Conservation (phyloP, 2,329 filamentous ascomycete species). For the Xylariaceae sp. region DNA sequence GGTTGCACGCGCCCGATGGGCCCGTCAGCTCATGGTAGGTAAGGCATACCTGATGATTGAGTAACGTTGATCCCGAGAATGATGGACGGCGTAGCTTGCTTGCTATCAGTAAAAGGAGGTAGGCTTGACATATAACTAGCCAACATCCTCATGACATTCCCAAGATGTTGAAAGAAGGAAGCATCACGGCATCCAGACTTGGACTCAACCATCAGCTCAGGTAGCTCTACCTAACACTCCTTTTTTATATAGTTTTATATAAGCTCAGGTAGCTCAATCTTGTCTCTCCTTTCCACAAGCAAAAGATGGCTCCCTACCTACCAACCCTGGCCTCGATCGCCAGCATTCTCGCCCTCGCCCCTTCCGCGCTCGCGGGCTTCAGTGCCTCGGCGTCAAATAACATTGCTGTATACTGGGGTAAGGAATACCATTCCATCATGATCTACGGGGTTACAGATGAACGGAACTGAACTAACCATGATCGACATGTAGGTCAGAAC, state of each 20-base stretch:
- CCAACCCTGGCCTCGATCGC: conserved; percentile 35
- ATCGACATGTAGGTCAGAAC: conserved; percentile 60
- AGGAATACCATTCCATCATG: conserved; percentile 20
- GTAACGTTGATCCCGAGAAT: conserved; percentile 40
- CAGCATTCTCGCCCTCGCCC: conserved; percentile 36
- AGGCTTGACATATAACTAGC: conserved; percentile 18
- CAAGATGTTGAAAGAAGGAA: background rate
- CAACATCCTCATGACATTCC: background rate
- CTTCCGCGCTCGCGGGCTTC: conserved; percentile 51
- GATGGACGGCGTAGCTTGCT: conserved; percentile 16
- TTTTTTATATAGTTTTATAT: conserved; percentile 15
- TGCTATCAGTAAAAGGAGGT: conserved; percentile 5
- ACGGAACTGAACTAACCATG: conserved; percentile 23
- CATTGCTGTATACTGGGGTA: conserved; percentile 72
- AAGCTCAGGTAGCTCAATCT: conserved; percentile 33
- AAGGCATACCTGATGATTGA: conserved; percentile 25
- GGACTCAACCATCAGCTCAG: conserved; percentile 13
- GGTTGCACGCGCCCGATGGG: conserved; percentile 34
- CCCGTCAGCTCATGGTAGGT: conserved; percentile 35
- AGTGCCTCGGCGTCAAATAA: conserved; percentile 56
- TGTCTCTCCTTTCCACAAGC: conserved; percentile 17
- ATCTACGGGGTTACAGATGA: background rate
- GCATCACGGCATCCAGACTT: conserved; percentile 18
- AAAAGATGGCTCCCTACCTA: conserved; percentile 35
- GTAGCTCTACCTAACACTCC: conserved; percentile 18